These are phyloP conservation scores for Neospora caninum DNA, from an alignment of 169 alveolate genomes.

Conservation along the genomic window DNA sequence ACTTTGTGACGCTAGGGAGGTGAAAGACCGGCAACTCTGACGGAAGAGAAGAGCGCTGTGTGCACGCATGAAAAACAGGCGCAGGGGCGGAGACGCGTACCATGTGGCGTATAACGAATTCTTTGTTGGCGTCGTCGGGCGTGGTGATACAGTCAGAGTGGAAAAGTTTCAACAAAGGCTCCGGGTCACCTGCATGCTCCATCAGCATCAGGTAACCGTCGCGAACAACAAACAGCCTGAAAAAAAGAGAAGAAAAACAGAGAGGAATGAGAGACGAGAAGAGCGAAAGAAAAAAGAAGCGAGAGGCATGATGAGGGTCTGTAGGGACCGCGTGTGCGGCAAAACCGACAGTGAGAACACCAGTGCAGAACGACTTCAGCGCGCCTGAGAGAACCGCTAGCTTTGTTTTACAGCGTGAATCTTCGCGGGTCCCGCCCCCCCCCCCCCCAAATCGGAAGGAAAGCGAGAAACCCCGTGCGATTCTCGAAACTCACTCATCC, in stretches of 20 bases:
- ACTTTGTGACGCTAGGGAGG: no score
- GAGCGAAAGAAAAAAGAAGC: not conserved
- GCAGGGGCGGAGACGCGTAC: slow-evolving; percentile 24
- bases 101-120: slow-evolving; percentile 61
- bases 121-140: slow-evolving; percentile 19
- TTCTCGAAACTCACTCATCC: not conserved
- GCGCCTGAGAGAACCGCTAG: no score
- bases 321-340: no score
- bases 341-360: no score
- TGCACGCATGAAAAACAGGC: no score
- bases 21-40: no score
- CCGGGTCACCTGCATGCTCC: slow-evolving; percentile 52
- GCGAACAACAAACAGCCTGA: slow-evolving; percentile 53
- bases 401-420: no score
- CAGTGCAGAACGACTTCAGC: no score
- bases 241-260: not conserved
- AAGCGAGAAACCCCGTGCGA: not conserved
- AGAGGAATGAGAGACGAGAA: not conserved
- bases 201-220: slow-evolving; percentile 63
- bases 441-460: no score
- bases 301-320: not conserved
- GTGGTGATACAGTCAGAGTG: slow-evolving; percentile 55
- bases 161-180: slow-evolving; percentile 57
- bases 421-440: no score
- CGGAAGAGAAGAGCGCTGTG: no score